Evolutionary conservation across 805 yeast genomes (phyloP).

Genomic region (Aciculoconidium aculeatum): DNA sequence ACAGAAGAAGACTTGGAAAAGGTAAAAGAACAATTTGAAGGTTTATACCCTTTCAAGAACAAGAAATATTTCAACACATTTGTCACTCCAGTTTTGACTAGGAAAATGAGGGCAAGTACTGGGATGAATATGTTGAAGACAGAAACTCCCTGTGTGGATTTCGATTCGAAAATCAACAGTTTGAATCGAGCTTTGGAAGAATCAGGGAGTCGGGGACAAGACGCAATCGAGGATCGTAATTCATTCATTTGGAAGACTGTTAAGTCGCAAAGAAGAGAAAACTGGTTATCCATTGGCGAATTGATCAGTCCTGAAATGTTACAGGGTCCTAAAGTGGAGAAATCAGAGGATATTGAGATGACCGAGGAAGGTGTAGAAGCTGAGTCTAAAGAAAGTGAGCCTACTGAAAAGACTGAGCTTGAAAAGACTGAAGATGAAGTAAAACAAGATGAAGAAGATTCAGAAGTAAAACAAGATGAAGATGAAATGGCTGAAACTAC

Average conservation of each 20-base stretch:
- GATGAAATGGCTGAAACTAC: too few relatives aligned
- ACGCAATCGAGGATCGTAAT: conserved; percentile 21
- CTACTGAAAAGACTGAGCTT: conserved; percentile 1
- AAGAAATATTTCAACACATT: conserved; percentile 36
- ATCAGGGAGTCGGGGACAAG: conserved; percentile 6
- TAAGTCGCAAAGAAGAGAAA: conserved; percentile 14
- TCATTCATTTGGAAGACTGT: conserved; percentile 29
- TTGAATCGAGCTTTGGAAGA: conserved; percentile 9
- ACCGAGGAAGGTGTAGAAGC: conserved; percentile 6
- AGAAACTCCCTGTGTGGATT: conserved; percentile 4
- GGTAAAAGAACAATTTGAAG: conserved; percentile 13
- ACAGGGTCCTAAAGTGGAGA: conserved; percentile 6
- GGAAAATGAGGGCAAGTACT: conserved; percentile 31
- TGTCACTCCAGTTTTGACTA: conserved; percentile 38
- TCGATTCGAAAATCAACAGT: conserved; percentile 7
- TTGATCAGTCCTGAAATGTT: conserved; percentile 7
- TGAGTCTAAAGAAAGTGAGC: background rate
- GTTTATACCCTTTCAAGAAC: conserved; percentile 22
- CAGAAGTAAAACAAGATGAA: too few relatives aligned
- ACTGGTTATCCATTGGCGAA: conserved; percentile 24
- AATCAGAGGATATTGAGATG: conserved; percentile 5
- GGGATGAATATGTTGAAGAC: conserved; percentile 21
- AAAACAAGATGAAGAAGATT: background rate
- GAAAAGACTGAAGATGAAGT: background rate
- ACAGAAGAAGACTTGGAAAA: conserved; percentile 16